Evolutionary conservation across 225 moss, liverwort and hornwort genomes (phyloP), one percentile per base, ranked within the genome.

Genomic region (Sphagnum tenellum): DNA sequence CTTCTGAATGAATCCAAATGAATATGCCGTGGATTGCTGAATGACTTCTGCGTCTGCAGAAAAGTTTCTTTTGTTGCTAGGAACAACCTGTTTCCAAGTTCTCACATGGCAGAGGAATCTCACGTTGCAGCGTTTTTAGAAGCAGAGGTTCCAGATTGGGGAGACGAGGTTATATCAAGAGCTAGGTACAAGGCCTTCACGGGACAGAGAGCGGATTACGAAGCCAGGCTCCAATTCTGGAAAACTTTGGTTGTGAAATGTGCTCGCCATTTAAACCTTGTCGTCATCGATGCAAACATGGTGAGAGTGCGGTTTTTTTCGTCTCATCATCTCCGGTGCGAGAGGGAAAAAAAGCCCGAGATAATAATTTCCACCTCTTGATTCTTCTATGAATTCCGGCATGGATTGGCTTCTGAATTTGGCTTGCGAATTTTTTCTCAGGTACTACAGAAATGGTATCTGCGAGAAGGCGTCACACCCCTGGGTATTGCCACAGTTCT

Each of bases 391-490:
- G 29, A 29, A 29, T 29, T 13, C 54, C n/a, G 29, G 53, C 56
- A 44, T 45, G 44, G 29, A 13, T 5, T 8, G 6, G 7, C 54
- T 44, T 12, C 5, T 8, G 3, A 11, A 14, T 5, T 67, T 5
- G 47, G 62, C 11, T 70, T 66, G 64, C 69, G 63, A 56, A 29
- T 29, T 29, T 29, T 56, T 55, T 70, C 70, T 4, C 83, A 96
- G 96, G 92, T 96, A 47, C 85, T 90, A 77, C 81, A 86, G 60
- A 76, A 78, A 67, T 98, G 96, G 96, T 98, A 93, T 71, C 62
- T 85, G 51, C 90, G 93, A 60, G 87, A 90, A 72, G 96, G 96
- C 55, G 60, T 90, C 50, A 84, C 90, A 3, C 96, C 96, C 12
- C 75, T 93, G 86, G 96, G 96, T 12, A 83, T 98, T 50, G 57